phyloP scores from a whole-genome alignment of 1,284 basidiomycete species.

The Ganoderma lingzhi region DNA sequence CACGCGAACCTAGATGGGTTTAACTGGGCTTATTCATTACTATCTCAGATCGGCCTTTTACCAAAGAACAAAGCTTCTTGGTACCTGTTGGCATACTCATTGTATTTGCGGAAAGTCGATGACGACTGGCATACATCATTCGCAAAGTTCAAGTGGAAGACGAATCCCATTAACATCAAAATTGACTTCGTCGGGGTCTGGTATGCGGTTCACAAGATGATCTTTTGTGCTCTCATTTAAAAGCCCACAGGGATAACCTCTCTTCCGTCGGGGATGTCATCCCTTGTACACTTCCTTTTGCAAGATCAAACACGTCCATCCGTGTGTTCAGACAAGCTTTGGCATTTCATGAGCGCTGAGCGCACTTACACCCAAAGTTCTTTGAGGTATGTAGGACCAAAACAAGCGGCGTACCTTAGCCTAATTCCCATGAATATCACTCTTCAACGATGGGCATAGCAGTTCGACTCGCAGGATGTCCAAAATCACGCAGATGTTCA shows the following conservation, averaged over 20 bases:
- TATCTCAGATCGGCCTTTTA: not conserved
- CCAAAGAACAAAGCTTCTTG: no score
- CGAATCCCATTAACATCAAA: no score
- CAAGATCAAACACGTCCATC: conserved; percentile 64
- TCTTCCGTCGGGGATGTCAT: conserved; percentile 51
- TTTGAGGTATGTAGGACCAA: conserved; percentile 38
- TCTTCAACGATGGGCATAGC: no score
- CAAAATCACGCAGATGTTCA: conserved; percentile 51
- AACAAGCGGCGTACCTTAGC: no score
- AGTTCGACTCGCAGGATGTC: conserved; percentile 32
- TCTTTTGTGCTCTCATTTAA: not conserved
- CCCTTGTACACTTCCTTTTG: conserved; percentile 60
- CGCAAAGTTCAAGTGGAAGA: no score
- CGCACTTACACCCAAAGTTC: conserved; percentile 64
- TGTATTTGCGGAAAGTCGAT: no score
- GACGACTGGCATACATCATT: no score
- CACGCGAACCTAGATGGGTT: not conserved
- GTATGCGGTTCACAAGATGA: conserved; percentile 37
- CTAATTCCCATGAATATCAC: no score
- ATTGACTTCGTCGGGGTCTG: conserved; percentile 24
- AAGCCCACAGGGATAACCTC: conserved; percentile 52
- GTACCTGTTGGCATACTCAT: no score
- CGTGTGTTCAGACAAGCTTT: conserved; percentile 72
- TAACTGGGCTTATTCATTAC: not conserved
- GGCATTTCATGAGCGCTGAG: conserved; percentile 71